These are phyloP conservation scores for Apiospora phragmitis DNA, from an alignment of 2,329 filamentous ascomycete genomes.

Conservation along the genomic window DNA sequence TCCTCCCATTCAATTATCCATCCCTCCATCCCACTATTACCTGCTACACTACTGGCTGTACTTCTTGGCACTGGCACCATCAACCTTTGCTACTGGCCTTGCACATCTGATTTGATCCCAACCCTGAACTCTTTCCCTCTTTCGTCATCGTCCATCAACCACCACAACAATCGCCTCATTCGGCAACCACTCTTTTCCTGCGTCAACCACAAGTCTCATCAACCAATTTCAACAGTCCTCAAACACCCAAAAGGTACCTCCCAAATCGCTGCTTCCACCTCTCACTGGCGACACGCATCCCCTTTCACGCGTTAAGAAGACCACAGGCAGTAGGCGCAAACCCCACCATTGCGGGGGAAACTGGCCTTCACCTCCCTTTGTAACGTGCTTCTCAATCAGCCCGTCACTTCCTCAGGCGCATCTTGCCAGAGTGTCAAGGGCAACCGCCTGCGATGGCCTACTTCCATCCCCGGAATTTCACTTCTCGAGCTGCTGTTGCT, in stretches of 20 bases:
- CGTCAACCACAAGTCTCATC: background rate
- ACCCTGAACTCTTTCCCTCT: constrained; percentile 9
- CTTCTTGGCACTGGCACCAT: constrained; percentile 2
- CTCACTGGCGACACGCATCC: background rate
- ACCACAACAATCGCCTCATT: constrained; percentile 9
- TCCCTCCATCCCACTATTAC: background rate
- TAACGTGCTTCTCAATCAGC: background rate
- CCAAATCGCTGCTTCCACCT: background rate
- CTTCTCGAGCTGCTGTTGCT: background rate
- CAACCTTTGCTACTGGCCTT: background rate
- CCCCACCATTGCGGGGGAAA: constrained; percentile 34
- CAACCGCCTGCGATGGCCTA: background rate
- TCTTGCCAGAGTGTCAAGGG: background rate
- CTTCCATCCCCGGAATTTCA: background rate
- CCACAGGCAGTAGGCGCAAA: constrained; percentile 34
- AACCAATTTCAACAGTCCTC: background rate
- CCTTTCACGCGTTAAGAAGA: constrained; percentile 11
- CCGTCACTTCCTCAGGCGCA: constrained; percentile 4
- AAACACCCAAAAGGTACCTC: background rate
- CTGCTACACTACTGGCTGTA: background rate
- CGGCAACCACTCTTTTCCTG: constrained; percentile 7
- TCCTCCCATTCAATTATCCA: background rate
- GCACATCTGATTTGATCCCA: constrained; percentile 7
- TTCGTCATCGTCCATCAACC: constrained; percentile 10
- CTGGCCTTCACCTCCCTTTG: constrained; percentile 4